phyloP scores from a whole-genome alignment of 2,329 filamentous ascomycete genomes.

The Fusarium citri region DNA sequence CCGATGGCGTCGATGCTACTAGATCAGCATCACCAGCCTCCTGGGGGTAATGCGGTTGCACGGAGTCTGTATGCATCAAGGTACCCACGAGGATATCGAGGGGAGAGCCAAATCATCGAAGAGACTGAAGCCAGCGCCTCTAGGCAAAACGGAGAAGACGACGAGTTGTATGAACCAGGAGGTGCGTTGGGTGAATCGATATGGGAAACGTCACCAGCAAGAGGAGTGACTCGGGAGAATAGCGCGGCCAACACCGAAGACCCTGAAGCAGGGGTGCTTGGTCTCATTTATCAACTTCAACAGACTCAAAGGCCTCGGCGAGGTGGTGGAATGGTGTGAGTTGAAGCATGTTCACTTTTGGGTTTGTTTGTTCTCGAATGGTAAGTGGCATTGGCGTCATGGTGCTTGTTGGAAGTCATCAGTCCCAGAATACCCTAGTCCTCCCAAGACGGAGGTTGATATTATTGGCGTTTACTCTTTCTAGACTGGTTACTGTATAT shows the following conservation, averaged over 20 bases:
- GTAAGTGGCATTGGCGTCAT: conserved; percentile 11
- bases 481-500: conserved; percentile 14
- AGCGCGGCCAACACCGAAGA: conserved; percentile 60
- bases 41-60: conserved; percentile 57
- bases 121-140: conserved; percentile 61
- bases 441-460: neutral
- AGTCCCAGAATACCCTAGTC: neutral
- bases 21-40: conserved; percentile 80
- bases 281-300: conserved; percentile 69
- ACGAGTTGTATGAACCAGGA: conserved; percentile 63
- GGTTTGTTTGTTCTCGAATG: neutral
- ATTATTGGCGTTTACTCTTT: conserved; percentile 1
- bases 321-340: conserved; percentile 53
- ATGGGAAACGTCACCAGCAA: conserved; percentile 68
- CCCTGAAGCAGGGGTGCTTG: conserved; percentile 66
- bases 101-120: conserved; percentile 65
- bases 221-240: conserved; percentile 63
- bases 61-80: conserved; percentile 62
- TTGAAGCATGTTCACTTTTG: conserved; percentile 13
- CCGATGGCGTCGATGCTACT: conserved; percentile 79
- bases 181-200: conserved; percentile 67
- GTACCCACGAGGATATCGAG: conserved; percentile 58
- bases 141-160: conserved; percentile 62
- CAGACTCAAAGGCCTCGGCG: conserved; percentile 66
- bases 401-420: conserved; percentile 15